Percentiles rank a stretch among this genome's conserved stretches.
Evolutionary conservation across 306 rosid species (phyloP).

Genomic region (Luffa acutangula): DNA sequence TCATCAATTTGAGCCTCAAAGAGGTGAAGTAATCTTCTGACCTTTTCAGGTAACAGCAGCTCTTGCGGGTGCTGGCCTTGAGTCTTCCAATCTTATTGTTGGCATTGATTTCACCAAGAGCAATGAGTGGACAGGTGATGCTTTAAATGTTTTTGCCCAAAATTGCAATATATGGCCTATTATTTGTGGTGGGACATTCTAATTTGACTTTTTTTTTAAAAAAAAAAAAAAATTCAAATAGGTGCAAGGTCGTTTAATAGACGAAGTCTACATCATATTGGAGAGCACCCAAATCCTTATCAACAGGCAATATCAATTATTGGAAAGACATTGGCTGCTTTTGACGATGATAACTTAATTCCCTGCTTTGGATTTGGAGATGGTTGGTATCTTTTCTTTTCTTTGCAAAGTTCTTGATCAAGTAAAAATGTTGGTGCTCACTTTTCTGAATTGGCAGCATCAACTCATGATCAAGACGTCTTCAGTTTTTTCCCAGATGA

Average conservation of each 20-base stretch:
- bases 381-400: slow-evolving; percentile 48
- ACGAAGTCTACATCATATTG: slow-evolving; percentile 76
- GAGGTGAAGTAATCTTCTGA: background rate
- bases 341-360: slow-evolving; percentile 88
- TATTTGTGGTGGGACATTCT: slow-evolving; percentile 22
- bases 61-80: slow-evolving; percentile 88
- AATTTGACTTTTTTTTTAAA: slow-evolving; percentile 12
- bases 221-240: slow-evolving; percentile 11
- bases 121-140: slow-evolving; percentile 93
- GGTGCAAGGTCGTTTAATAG: slow-evolving; percentile 57
- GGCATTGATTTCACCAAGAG: slow-evolving; percentile 95
- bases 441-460: slow-evolving; percentile 43
- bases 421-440: slow-evolving; percentile 8
- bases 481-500: slow-evolving; percentile 75
- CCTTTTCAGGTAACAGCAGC: slow-evolving; percentile 75
- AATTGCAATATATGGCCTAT: background rate
- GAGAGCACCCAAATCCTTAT: slow-evolving; percentile 66
- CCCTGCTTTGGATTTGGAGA: slow-evolving; percentile 98
- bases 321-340: slow-evolving; percentile 79
- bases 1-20: background rate
- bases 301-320: slow-evolving; percentile 86
- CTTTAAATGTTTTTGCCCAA: background rate
- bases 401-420: background rate
- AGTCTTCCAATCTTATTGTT: slow-evolving; percentile 90
- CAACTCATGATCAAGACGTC: slow-evolving; percentile 87